Evolutionary conservation across 1,139 yeast species (phyloP).

Genomic region (Arxiozyma heterogenica): DNA sequence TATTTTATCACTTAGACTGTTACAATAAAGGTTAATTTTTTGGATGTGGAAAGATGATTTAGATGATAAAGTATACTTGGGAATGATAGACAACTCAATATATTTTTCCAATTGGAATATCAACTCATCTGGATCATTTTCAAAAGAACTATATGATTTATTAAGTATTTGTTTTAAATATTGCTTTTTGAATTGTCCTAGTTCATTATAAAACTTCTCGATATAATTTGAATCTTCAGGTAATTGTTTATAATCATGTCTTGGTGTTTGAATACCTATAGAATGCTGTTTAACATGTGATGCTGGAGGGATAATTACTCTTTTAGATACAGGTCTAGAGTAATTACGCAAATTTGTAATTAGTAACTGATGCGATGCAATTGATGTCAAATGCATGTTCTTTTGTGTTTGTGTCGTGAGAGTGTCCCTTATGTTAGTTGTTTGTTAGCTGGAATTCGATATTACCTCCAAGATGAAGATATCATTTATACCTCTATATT

Average conservation of each 20-base stretch:
- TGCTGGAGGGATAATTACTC: constrained; percentile 19
- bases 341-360: constrained; percentile 5
- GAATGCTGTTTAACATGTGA: constrained; percentile 10
- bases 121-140: constrained; percentile 28
- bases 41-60: not conserved
- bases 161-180: constrained; percentile 23
- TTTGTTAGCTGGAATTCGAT: not conserved
- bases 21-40: constrained; percentile 7
- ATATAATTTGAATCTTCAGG: constrained; percentile 40
- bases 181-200: constrained; percentile 30
- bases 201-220: constrained; percentile 37
- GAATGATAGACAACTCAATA: constrained; percentile 26
- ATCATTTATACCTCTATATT: too few species aligned
- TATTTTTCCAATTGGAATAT: constrained; percentile 28
- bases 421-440: not conserved
- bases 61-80: constrained; percentile 10
- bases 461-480: not conserved
- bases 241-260: constrained; percentile 34
- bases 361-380: not conserved
- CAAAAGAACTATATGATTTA: constrained; percentile 28
- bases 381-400: too few species aligned
- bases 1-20: constrained; percentile 15
- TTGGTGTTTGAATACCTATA: constrained; percentile 4
- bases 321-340: constrained; percentile 15
- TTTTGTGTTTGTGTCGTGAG: not conserved